phyloP scores from a whole-genome alignment of 2,329 filamentous ascomycete species.

The Cordyceps cicadae region DNA sequence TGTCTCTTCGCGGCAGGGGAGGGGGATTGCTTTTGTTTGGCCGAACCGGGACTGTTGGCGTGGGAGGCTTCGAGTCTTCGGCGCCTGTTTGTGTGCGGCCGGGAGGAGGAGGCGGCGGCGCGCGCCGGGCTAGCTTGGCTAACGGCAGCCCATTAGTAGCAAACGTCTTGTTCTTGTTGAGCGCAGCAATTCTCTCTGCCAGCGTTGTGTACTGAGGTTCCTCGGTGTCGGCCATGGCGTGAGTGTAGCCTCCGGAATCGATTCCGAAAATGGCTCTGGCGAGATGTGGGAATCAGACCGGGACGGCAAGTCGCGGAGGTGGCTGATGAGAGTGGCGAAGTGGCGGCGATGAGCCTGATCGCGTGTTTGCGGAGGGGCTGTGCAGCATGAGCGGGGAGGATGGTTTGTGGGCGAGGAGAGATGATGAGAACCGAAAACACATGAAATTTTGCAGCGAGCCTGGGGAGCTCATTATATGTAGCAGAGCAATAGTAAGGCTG shows the following conservation, averaged over 20 bases:
- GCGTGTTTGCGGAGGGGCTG: not conserved
- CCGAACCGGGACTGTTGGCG: conserved; percentile 33
- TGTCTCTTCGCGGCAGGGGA: conserved; percentile 28
- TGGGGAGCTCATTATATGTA: not conserved
- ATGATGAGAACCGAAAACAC: not conserved
- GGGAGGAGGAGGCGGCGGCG: conserved; percentile 36
- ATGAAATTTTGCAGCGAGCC: not conserved
- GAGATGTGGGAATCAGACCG: not conserved
- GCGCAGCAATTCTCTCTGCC: conserved; percentile 54
- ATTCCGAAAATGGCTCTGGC: not conserved
- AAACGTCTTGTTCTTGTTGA: conserved; percentile 55
- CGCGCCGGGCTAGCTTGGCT: conserved; percentile 15
- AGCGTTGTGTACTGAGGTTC: conserved; percentile 54
- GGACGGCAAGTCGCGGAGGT: not conserved
- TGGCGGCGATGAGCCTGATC: not conserved
- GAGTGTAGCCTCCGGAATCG: not conserved
- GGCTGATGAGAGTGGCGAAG: conserved; percentile 4
- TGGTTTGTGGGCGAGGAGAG: not conserved
- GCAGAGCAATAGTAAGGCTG: not conserved
- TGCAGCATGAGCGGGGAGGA: not conserved
- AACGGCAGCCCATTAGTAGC: conserved; percentile 32
- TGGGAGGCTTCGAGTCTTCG: conserved; percentile 19
- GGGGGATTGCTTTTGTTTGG: conserved; percentile 22
- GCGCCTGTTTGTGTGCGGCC: conserved; percentile 29
- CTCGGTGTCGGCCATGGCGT: conserved; percentile 50